phyloP scores from a whole-genome alignment of 73 alveolate species.

The Tetrahymena malaccensis region DNA sequence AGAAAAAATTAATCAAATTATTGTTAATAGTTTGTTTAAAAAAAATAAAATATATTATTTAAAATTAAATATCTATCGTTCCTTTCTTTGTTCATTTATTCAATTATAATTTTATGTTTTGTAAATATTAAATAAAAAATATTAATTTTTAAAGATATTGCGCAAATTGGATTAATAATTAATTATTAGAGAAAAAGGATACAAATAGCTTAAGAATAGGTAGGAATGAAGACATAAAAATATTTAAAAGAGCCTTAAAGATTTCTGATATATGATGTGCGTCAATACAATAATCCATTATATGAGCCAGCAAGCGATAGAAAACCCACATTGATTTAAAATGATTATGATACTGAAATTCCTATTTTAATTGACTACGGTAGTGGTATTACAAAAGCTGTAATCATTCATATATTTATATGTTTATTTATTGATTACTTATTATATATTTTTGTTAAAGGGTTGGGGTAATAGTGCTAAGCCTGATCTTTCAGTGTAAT shows the following conservation, averaged over 20 bases:
- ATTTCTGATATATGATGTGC: background rate
- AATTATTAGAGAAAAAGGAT: background rate
- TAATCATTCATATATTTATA: background rate
- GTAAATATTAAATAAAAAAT: background rate
- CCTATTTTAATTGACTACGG: background rate
- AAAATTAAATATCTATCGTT: background rate
- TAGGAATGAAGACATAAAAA: background rate
- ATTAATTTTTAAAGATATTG: background rate
- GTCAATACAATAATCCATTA: background rate
- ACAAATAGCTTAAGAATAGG: background rate
- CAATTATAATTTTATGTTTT: background rate
- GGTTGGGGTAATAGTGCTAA: background rate
- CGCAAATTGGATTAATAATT: background rate
- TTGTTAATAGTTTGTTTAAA: too few species aligned
- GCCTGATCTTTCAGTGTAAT: background rate
- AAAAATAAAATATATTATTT: too few species aligned
- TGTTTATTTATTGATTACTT: background rate
- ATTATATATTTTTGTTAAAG: background rate
- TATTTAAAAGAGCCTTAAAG: background rate
- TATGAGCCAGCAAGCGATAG: background rate
- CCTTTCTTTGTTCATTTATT: background rate
- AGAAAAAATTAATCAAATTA: too few species aligned
- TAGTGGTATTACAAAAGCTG: background rate
- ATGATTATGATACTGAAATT: background rate
- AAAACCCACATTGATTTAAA: background rate